phyloP scores from a whole-genome alignment of 345 rosid species.

The Salix exigua region DNA sequence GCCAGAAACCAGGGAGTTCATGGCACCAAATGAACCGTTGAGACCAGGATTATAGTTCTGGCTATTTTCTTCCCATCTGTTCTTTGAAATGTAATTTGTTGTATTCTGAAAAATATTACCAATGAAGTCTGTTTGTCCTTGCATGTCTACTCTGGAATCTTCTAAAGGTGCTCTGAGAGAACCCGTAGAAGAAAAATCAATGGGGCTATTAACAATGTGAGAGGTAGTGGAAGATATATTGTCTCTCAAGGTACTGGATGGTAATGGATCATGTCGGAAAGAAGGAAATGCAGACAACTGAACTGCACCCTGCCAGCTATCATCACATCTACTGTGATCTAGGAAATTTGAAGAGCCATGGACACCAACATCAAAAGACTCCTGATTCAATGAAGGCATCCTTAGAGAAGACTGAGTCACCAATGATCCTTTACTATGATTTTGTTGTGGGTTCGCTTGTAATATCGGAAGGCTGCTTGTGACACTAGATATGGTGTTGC shows the following conservation, averaged over 20 bases:
- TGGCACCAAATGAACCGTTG: slow-evolving; percentile 30
- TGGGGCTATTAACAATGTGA: slow-evolving; percentile 31
- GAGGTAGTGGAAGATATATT: slow-evolving; percentile 22
- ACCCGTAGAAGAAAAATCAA: slow-evolving; percentile 42
- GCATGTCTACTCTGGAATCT: slow-evolving; percentile 40
- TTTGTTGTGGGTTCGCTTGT: slow-evolving; percentile 38
- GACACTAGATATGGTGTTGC: slow-evolving; percentile 34
- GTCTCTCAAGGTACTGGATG: slow-evolving; percentile 28
- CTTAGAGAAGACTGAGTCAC: slow-evolving; percentile 46
- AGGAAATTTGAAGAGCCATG: slow-evolving; percentile 42
- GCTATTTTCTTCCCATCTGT: slow-evolving; percentile 48
- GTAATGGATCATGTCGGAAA: slow-evolving; percentile 36
- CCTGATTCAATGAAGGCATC: slow-evolving; percentile 35
- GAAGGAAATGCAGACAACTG: slow-evolving; percentile 47
- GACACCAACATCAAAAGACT: slow-evolving; percentile 30
- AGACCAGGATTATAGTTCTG: slow-evolving; percentile 26
- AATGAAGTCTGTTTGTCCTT: slow-evolving; percentile 41
- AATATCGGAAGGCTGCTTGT: slow-evolving; percentile 39
- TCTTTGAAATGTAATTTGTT: slow-evolving; percentile 33
- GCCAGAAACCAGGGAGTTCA: slow-evolving; percentile 36
- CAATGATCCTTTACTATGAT: slow-evolving; percentile 26
- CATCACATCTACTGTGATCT: slow-evolving; percentile 41
- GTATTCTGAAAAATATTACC: slow-evolving; percentile 42
- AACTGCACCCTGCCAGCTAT: slow-evolving; percentile 47
- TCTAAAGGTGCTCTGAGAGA: slow-evolving; percentile 28